Base-by-base conservation (phyloP, 495 filamentous ascomycete genomes). In the Hypomontagnella submonticulosa region DNA sequence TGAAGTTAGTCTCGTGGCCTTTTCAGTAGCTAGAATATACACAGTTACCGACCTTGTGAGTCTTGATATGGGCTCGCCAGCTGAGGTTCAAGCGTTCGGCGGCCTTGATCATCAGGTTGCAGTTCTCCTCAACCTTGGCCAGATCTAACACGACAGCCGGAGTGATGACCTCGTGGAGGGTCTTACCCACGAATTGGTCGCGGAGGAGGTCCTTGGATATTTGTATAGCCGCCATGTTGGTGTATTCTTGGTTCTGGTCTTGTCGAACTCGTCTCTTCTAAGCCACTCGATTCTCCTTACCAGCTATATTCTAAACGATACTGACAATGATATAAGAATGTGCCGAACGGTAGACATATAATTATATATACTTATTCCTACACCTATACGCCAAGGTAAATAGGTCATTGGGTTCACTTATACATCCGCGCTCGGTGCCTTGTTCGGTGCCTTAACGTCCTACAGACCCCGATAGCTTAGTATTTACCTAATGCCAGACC, bases 61-160 rank as follows among this genome's bases (percentile, higher is more conserved):
- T 91, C 69, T 96, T 96, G 54, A 95, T 87, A 75, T 97, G 92
- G 4, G 90, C 87, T 54, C 92, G 79, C 78, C 93, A 96, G 19
- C 82, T 84, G 18, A 94, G 79, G 1, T 80, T 81, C 4, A 94
- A 79, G 33, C 71, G 63, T 42, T 81, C 69, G 4, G 84, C 81
- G 0, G 89, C 85, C 48, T 87, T 76, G 11, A 92, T 84, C 89
- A 97, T 94, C 48, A 85, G 78, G 56, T 80, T 74, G 73, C 92
- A 96, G 70, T 96, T 93, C 12, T 79, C 77, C 30, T 82, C 77
- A 30, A 93, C 75, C 44, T 90, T 87, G 20, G 85, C 86, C 3
- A 83, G 63, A 76, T 96, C 91, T 6, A 97, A 72, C 19, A 97
- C 77, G 10, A 83, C 87, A 2, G 87, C 82, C 5, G 92, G 92